Percentiles rank a stretch among this genome's conserved stretches.
These are phyloP conservation scores for Hypoxylon rubiginosum DNA, from an alignment of 2,329 filamentous ascomycete genomes.

Conservation along the genomic window DNA sequence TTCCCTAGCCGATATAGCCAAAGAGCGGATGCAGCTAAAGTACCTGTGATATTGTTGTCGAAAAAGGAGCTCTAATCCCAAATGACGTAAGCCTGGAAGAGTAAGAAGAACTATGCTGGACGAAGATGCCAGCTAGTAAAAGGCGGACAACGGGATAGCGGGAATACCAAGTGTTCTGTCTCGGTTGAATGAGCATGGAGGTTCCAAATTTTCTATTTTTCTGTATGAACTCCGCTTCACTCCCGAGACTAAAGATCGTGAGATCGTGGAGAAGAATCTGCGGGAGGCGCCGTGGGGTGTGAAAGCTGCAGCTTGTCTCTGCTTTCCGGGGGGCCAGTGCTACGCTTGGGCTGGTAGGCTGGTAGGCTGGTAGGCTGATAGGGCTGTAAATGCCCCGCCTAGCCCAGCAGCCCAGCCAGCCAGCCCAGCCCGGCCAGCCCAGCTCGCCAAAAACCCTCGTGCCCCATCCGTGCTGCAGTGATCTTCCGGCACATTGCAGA, in stretches of 20 bases:
- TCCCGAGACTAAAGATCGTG: conserved; percentile 20
- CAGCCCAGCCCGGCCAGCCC: too few species aligned
- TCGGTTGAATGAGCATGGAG: conserved; percentile 1
- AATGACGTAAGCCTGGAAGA: neutral
- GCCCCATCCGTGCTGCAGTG: conserved; percentile 34
- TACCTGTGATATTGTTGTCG: neutral
- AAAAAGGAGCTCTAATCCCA: neutral
- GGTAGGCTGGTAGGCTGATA: neutral
- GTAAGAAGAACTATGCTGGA: neutral
- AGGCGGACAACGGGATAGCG: neutral
- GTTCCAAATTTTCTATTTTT: conserved; percentile 13
- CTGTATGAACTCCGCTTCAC: conserved; percentile 26
- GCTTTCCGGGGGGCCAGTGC: neutral
- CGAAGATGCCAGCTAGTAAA: neutral
- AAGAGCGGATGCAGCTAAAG: neutral
- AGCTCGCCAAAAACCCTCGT: conserved; percentile 19
- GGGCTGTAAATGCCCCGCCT: conserved; percentile 11
- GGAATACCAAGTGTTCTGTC: conserved; percentile 3
- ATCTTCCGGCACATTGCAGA: conserved; percentile 38
- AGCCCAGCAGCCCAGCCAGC: neutral
- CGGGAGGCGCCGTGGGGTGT: conserved; percentile 33
- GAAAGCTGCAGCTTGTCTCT: conserved; percentile 5
- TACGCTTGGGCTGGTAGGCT: too few species aligned
- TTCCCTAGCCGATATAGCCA: neutral
- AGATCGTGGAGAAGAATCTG: conserved; percentile 24